Conservation (phyloP, 495 filamentous ascomycete species). For the Delitschia confertaspora region DNA sequence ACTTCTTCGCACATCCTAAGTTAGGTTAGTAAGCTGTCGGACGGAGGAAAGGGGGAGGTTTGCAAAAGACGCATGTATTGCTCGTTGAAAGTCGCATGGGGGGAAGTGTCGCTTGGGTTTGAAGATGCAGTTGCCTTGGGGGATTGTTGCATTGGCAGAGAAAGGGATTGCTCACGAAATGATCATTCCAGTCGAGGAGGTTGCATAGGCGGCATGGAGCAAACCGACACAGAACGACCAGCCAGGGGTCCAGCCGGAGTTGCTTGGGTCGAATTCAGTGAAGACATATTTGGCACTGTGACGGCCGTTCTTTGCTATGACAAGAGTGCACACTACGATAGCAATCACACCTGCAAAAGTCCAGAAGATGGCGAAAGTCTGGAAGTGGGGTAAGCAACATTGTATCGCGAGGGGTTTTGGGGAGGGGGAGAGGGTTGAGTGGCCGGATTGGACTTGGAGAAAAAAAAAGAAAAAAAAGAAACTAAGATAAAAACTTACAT, state of each 20-base stretch:
- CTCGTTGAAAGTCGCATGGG: conserved; percentile 9
- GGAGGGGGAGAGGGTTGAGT: background rate
- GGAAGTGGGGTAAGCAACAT: conserved; percentile 9
- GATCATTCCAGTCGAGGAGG: conserved; percentile 55
- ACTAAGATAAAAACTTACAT: no score
- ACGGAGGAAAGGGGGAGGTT: background rate
- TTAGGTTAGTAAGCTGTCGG: conserved; percentile 4
- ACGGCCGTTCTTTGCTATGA: conserved; percentile 47
- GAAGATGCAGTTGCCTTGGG: conserved; percentile 1
- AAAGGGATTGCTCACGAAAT: conserved; percentile 30
- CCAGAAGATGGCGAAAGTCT: conserved; percentile 60
- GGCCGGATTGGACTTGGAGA: no score
- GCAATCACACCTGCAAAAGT: conserved; percentile 52
- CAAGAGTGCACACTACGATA: conserved; percentile 50
- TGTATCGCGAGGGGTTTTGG: background rate
- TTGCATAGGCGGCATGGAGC: conserved; percentile 48
- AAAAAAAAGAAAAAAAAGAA: no score
- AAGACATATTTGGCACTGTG: conserved; percentile 51
- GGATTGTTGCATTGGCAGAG: conserved; percentile 18
- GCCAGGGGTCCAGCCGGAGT: conserved; percentile 38
- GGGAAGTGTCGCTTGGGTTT: conserved; percentile 3
- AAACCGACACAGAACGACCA: conserved; percentile 44
- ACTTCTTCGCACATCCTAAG: conserved; percentile 39
- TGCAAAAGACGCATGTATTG: background rate
- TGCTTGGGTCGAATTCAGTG: conserved; percentile 48